A percentile compares a stretch with the other conserved stretches of the same genome.
Conservation (phyloP, 352 stramenopile species). For the Pythium phragmitis region DNA sequence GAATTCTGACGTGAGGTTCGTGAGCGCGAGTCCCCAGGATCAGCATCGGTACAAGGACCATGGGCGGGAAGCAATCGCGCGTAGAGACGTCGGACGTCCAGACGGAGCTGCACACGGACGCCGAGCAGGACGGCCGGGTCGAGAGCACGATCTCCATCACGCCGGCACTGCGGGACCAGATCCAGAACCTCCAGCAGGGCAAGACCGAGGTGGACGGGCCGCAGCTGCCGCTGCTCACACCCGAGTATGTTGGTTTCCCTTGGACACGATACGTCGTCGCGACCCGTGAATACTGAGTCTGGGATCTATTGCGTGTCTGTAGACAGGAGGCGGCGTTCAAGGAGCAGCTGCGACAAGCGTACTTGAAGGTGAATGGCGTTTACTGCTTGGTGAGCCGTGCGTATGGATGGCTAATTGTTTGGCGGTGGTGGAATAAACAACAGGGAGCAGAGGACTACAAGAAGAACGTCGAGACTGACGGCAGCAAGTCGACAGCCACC, state of each 20-base stretch:
- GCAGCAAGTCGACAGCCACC: slow-evolving; percentile 31
- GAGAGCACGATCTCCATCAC: slow-evolving; percentile 65
- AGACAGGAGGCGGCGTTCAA: slow-evolving; percentile 67
- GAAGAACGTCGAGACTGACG: slow-evolving; percentile 55
- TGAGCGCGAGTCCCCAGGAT: neutral
- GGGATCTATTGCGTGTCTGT: neutral
- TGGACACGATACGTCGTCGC: neutral
- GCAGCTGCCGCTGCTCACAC: slow-evolving; percentile 29
- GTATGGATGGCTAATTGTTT: too few species aligned
- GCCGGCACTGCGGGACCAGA: slow-evolving; percentile 65
- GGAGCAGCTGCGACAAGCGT: slow-evolving; percentile 76
- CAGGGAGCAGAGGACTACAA: slow-evolving; percentile 71
- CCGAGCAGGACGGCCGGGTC: slow-evolving; percentile 44
- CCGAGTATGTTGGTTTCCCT: slow-evolving; percentile 39
- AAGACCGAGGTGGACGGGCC: slow-evolving; percentile 17
- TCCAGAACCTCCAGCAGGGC: slow-evolving; percentile 44
- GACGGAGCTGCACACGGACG: slow-evolving; percentile 48
- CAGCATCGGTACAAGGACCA: slow-evolving; percentile 18
- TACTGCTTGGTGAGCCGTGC: neutral
- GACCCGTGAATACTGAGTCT: neutral
- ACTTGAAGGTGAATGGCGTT: slow-evolving; percentile 48
- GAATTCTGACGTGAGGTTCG: slow-evolving; percentile 41
- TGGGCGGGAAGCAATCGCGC: slow-evolving; percentile 80
- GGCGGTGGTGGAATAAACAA: too few species aligned
- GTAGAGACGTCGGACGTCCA: slow-evolving; percentile 61